phyloP scores from a whole-genome alignment of 1,139 yeast species.

The Geotrichum citri-aurantii region DNA sequence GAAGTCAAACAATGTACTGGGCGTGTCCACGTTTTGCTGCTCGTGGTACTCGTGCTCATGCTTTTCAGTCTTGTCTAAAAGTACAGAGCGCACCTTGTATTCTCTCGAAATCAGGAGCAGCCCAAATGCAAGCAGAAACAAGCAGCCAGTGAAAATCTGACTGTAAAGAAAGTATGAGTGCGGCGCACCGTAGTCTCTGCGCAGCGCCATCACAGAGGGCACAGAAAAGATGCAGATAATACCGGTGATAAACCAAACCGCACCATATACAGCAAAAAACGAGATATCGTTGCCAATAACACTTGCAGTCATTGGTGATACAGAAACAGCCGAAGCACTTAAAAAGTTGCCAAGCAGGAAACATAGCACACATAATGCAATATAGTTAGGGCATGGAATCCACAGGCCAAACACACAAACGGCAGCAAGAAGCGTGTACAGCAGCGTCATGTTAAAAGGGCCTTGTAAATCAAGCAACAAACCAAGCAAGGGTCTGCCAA shows the following conservation, averaged over 20 bases:
- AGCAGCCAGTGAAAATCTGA: slow-evolving; percentile 55
- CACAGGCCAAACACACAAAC: slow-evolving; percentile 49
- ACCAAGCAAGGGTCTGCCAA: slow-evolving; percentile 66
- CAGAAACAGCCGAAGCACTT: slow-evolving; percentile 37
- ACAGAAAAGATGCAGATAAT: slow-evolving; percentile 43
- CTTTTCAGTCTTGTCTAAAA: background rate
- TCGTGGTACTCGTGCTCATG: background rate
- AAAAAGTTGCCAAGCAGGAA: slow-evolving; percentile 51
- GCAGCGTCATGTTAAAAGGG: slow-evolving; percentile 46
- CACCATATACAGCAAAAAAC: slow-evolving; percentile 58
- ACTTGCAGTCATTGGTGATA: slow-evolving; percentile 43
- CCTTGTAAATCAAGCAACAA: slow-evolving; percentile 53
- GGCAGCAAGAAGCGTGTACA: slow-evolving; percentile 31
- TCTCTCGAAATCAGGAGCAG: slow-evolving; percentile 6
- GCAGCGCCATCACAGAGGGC: slow-evolving; percentile 26
- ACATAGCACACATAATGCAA: slow-evolving; percentile 46
- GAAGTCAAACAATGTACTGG: background rate
- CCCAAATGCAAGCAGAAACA: slow-evolving; percentile 1
- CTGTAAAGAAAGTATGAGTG: slow-evolving; percentile 50
- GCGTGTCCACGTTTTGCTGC: background rate
- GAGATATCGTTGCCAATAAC: slow-evolving; percentile 41
- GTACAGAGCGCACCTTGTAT: background rate
- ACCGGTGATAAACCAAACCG: slow-evolving; percentile 46
- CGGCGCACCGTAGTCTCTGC: slow-evolving; percentile 2
- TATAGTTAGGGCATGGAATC: slow-evolving; percentile 53